Conservation (phyloP, 164 flowering plant species). For the Amborella trichopoda region DNA sequence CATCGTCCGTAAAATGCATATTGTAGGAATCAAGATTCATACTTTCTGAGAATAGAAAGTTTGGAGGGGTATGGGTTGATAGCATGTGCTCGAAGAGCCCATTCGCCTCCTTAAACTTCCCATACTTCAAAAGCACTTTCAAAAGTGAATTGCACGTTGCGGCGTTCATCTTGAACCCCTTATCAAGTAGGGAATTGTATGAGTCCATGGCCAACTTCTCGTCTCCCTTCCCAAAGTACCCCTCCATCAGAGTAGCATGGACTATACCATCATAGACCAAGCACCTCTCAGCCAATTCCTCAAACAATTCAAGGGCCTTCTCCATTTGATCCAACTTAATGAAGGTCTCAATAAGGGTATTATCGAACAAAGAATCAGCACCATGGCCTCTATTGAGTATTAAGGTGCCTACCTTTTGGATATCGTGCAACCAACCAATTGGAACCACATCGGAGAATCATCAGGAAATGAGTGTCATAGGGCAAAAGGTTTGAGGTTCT, state of each 20-base stretch:
- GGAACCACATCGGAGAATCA: too few species aligned
- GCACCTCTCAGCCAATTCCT: slow-evolving; percentile 64
- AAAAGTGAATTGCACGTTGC: slow-evolving; percentile 67
- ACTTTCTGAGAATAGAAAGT: slow-evolving; percentile 36
- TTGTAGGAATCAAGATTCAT: slow-evolving; percentile 64
- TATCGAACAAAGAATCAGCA: slow-evolving; percentile 69
- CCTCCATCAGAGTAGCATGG: slow-evolving; percentile 63
- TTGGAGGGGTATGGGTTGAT: slow-evolving; percentile 60
- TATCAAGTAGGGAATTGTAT: slow-evolving; percentile 33
- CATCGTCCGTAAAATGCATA: too few species aligned
- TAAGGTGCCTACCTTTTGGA: too few species aligned
- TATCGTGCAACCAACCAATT: too few species aligned
- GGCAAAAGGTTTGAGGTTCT: too few species aligned
- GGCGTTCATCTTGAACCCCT: slow-evolving; percentile 51
- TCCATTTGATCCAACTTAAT: slow-evolving; percentile 38
- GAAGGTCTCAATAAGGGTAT: slow-evolving; percentile 53
- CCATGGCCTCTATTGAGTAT: slow-evolving; percentile 70
- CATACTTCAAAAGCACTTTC: slow-evolving; percentile 51
- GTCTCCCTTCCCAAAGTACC: slow-evolving; percentile 49
- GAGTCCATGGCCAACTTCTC: slow-evolving; percentile 72
- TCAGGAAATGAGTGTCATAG: too few species aligned
- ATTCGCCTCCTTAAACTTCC: slow-evolving; percentile 45
- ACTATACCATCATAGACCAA: slow-evolving; percentile 77
- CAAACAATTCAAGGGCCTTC: slow-evolving; percentile 63
- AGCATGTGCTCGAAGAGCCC: slow-evolving; percentile 58